Percentiles rank a stretch among this genome's conserved stretches.
phyloP scores from a whole-genome alignment of 495 filamentous ascomycete species.

The Daldinia bambusicola region DNA sequence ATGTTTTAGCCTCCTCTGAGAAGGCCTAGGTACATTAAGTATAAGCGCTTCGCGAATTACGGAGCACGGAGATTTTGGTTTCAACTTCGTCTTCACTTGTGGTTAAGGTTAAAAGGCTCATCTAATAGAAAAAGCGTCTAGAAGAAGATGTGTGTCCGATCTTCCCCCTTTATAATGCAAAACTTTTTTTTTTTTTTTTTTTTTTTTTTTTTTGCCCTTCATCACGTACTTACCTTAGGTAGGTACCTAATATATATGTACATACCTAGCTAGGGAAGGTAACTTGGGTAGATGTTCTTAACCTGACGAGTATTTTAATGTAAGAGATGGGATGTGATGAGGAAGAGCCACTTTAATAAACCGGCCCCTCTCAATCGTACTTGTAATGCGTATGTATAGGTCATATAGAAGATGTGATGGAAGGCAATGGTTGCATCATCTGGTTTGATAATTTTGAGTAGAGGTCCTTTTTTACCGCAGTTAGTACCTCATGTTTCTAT shows the following conservation, averaged over 20 bases:
- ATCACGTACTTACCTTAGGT: not conserved
- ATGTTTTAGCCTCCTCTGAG: too few relatives aligned
- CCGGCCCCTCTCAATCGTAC: conserved; percentile 9
- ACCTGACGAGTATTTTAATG: not conserved
- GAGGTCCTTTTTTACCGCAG: not conserved
- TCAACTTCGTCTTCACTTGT: not conserved
- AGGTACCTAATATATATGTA: conserved; percentile 3
- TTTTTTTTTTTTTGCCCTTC: not conserved
- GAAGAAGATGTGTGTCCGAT: conserved; percentile 6
- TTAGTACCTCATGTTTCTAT: not conserved
- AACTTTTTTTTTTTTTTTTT: too few relatives aligned
- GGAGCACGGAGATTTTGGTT: not conserved
- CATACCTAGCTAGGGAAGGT: not conserved
- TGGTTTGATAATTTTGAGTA: conserved; percentile 11
- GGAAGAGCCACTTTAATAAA: conserved; percentile 10
- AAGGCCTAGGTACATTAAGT: too few relatives aligned
- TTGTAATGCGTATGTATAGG: conserved; percentile 19
- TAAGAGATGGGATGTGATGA: conserved; percentile 9
- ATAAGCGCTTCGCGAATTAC: too few relatives aligned
- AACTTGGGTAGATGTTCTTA: too few relatives aligned
- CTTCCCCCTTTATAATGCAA: conserved; percentile 21
- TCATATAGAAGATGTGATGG: conserved; percentile 33
- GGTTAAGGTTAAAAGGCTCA: not conserved
- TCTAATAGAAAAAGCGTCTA: not conserved
- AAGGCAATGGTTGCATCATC: conserved; percentile 35